Conservation (phyloP, 2,329 filamentous ascomycete genomes). For the Fusarium albidum region DNA sequence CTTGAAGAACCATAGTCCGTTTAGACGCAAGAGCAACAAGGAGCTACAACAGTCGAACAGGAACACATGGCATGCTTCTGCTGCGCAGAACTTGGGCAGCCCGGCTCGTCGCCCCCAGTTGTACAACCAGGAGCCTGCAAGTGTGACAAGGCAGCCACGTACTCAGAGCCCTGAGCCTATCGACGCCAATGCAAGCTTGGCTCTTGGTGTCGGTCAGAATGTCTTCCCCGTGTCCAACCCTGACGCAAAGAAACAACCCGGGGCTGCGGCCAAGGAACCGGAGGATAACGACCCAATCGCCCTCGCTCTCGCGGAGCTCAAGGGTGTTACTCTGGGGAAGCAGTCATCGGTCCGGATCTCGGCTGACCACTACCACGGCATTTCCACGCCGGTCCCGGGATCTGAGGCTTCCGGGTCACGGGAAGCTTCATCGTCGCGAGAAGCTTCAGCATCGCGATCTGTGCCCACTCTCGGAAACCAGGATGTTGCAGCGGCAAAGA, state of each 20-base stretch:
- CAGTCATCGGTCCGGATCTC: slow-evolving; percentile 84
- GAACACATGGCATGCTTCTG: slow-evolving; percentile 66
- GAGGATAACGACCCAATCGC: slow-evolving; percentile 89
- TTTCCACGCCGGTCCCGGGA: slow-evolving; percentile 79
- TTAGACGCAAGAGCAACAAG: slow-evolving; percentile 90
- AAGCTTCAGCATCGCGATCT: slow-evolving; percentile 43
- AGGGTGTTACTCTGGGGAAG: slow-evolving; percentile 79
- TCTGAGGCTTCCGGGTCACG: slow-evolving; percentile 43
- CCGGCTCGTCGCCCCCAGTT: slow-evolving; percentile 50
- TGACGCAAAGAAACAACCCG: slow-evolving; percentile 60
- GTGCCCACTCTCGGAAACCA: slow-evolving; percentile 66
- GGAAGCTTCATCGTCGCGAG: slow-evolving; percentile 8
- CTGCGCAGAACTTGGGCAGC: slow-evolving; percentile 38
- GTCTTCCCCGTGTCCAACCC: slow-evolving; percentile 91
- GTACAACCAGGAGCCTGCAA: slow-evolving; percentile 49
- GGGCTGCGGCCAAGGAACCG: slow-evolving; percentile 46
- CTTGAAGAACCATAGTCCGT: slow-evolving; percentile 92
- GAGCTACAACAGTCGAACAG: slow-evolving; percentile 62
- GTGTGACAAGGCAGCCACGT: slow-evolving; percentile 50
- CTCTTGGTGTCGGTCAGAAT: slow-evolving; percentile 94
- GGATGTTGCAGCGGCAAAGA: slow-evolving; percentile 62
- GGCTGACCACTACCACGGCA: slow-evolving; percentile 95
- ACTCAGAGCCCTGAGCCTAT: slow-evolving; percentile 81
- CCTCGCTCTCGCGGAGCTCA: slow-evolving; percentile 89
- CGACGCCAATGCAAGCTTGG: slow-evolving; percentile 90